Conservation (phyloP, 306 rosid genomes). For the Cucurbita maxima region DNA sequence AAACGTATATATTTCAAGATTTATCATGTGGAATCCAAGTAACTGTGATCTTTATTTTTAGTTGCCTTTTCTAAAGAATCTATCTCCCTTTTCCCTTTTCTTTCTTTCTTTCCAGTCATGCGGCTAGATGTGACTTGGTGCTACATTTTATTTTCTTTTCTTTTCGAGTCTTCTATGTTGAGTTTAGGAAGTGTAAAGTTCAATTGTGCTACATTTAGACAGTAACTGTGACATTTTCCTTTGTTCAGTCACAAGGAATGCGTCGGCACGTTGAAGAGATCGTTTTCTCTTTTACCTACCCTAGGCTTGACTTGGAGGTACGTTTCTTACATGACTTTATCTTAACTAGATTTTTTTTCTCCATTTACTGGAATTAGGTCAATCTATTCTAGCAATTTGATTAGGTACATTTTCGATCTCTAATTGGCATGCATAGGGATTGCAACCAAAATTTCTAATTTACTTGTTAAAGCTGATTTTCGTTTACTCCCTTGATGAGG, state of each 20-base stretch:
- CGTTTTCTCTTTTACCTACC: constrained; percentile 72
- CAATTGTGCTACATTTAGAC: background rate
- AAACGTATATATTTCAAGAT: background rate
- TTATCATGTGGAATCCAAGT: background rate
- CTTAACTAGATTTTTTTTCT: constrained; percentile 4
- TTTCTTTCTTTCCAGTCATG: background rate
- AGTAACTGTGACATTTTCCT: background rate
- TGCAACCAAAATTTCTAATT: background rate
- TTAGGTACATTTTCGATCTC: background rate
- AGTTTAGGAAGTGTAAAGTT: background rate
- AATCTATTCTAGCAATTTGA: background rate
- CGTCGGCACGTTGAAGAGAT: constrained; percentile 73
- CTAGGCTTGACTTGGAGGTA: constrained; percentile 93
- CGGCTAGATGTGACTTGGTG: background rate
- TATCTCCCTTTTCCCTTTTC: background rate
- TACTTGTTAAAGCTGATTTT: background rate
- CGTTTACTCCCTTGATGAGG: background rate
- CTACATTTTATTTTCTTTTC: background rate
- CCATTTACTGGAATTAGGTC: background rate
- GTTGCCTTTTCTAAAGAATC: background rate
- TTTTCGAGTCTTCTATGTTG: background rate
- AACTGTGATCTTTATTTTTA: background rate
- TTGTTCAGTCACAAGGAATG: constrained; percentile 39
- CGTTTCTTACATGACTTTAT: background rate
- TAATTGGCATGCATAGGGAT: background rate